A percentile compares a stretch with the other conserved stretches of the same genome.
phyloP scores from a whole-genome alignment of 2,329 filamentous ascomycete genomes.

The Fusarium sp. region DNA sequence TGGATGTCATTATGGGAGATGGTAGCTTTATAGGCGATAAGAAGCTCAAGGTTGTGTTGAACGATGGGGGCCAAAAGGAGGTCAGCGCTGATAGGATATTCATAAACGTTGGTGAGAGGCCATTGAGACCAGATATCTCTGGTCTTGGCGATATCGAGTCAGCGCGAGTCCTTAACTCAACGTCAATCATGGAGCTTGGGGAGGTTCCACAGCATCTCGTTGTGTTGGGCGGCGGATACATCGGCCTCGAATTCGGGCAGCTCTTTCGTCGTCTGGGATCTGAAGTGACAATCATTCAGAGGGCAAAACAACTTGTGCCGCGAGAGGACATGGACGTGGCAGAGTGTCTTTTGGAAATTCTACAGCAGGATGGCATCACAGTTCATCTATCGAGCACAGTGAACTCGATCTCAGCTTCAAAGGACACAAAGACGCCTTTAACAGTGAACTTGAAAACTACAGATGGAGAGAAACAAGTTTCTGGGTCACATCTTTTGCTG shows the following conservation, averaged over 20 bases:
- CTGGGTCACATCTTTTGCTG: constrained; percentile 63
- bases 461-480: constrained; percentile 45
- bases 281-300: constrained; percentile 63
- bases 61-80: constrained; percentile 50
- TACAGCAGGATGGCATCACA: constrained; percentile 61
- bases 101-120: constrained; percentile 61
- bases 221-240: constrained; percentile 66
- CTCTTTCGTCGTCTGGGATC: constrained; percentile 64
- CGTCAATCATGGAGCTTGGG: constrained; percentile 61
- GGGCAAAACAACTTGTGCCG: constrained; percentile 57
- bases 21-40: constrained; percentile 59
- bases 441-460: constrained; percentile 39
- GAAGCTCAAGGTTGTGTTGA: constrained; percentile 53
- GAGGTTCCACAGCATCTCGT: constrained; percentile 62
- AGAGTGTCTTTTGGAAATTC: constrained; percentile 57
- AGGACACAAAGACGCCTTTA: constrained; percentile 30
- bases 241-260: constrained; percentile 68
- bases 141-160: constrained; percentile 55
- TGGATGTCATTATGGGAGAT: constrained; percentile 61
- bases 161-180: constrained; percentile 61
- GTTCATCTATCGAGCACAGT: constrained; percentile 57
- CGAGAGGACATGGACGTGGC: constrained; percentile 64
- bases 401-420: constrained; percentile 42
- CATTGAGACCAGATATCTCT: constrained; percentile 54
- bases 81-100: constrained; percentile 60